phyloP scores from a whole-genome alignment of 2,329 filamentous ascomycete species.

The Cytospora mali region DNA sequence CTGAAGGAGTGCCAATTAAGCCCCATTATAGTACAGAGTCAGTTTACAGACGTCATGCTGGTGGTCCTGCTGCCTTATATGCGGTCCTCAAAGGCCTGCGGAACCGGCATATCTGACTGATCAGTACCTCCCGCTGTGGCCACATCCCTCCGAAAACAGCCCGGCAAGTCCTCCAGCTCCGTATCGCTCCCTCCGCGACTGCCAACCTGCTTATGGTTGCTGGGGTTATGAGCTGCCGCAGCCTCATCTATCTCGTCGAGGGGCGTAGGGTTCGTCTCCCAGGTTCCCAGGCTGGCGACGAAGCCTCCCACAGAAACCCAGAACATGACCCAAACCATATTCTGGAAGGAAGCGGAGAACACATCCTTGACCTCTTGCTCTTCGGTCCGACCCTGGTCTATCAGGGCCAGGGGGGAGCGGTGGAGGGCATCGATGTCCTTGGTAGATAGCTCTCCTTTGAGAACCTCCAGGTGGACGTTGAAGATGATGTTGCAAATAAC shows the following conservation, averaged over 20 bases:
- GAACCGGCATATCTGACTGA: not conserved
- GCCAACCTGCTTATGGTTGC: conserved; percentile 19
- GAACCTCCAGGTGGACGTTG: conserved; percentile 46
- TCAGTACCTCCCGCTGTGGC: not conserved
- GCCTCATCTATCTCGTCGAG: conserved; percentile 34
- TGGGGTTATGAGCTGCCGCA: conserved; percentile 28
- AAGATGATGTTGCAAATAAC: conserved; percentile 62
- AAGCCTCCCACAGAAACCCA: conserved; percentile 48
- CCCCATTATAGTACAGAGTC: no score
- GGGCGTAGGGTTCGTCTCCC: conserved; percentile 44
- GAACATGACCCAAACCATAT: conserved; percentile 51
- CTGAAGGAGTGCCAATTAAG: no score
- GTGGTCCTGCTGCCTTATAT: not conserved
- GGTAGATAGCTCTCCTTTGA: conserved; percentile 36
- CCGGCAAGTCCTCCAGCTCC: conserved; percentile 36
- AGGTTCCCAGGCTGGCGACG: conserved; percentile 46
- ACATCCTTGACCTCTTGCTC: conserved; percentile 40
- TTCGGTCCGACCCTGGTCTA: conserved; percentile 39
- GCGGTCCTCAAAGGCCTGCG: not conserved
- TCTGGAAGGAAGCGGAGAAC: conserved; percentile 50
- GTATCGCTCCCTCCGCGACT: conserved; percentile 32
- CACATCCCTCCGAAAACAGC: not conserved
- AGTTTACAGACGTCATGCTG: no score
- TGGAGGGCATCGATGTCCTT: conserved; percentile 47
- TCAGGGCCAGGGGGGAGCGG: conserved; percentile 46